Evolutionary conservation across 495 filamentous ascomycete genomes (phyloP), one percentile per base, ranked within the genome.

Genomic region (Aspergillus wentii): DNA sequence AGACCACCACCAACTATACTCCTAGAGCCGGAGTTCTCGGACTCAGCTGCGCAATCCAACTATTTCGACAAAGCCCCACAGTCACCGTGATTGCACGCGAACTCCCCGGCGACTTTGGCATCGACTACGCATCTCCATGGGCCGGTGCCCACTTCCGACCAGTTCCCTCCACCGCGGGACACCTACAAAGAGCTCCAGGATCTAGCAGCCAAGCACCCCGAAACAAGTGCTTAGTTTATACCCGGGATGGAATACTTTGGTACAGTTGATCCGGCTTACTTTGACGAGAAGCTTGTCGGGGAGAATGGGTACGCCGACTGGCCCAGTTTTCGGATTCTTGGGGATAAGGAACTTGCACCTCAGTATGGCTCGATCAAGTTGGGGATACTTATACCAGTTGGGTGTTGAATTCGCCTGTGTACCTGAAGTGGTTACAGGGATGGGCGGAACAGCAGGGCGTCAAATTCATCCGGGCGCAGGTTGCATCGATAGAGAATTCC

Each of bases 101-200:
- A 14, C 17, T 30, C 17, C 32, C 32, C 3, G 40, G 33, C 16
- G 30, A 35, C 10, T 11, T 15, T 19, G 9, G 25, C 14, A 35
- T 42, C 27, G 60, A 76, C 58, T 77, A 62, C 46, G 67, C 72
- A 15, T 76, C 74, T 9, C 61, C 68, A 8, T 77, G 74, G 74
- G 74, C 58, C 18, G 72, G 74, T 26, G 72, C 71, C 14, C 72
- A 69, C 42, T 66, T 70, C 45, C 68, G 71, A 10, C 64, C 59
- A 15, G 49, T 68, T 14, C 62, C 66, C 2, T 62, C 61, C 14
- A 34, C 33, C 19, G 49, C 51, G 38, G 17, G 33, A 41, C n/a
- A 45, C 46, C 21, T 49, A 49, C 33, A 10, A 16, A 30, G 27
- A 46, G 15, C 15, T 49, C 11, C 25, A 49, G 18, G 10, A 10